Base-by-base conservation (phyloP, 106 monocot species). In the Dioscorea dumetorum region DNA sequence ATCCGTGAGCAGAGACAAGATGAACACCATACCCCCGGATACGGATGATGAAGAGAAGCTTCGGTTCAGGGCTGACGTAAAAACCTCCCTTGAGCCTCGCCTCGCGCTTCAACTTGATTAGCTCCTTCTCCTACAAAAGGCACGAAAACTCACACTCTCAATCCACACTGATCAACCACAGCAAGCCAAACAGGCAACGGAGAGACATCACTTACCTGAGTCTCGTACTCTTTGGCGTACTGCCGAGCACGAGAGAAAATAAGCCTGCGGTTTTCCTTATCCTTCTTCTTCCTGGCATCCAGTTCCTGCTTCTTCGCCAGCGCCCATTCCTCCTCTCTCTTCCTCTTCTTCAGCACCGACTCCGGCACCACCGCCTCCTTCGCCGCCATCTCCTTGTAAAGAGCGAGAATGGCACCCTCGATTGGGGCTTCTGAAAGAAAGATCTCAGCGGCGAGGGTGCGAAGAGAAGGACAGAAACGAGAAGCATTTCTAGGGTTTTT, bases 21-120 rank as follows among this genome's bases (percentile, higher is more conserved):
- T 41, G 0, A 10, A 41, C 3, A 41, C 2, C 10, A 41, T 72
- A 89, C 88, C 88, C 88, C 22, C 88, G 67, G 48, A 89, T 89
- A 5, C 88, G 70, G 51, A 88, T 79, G 67, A 88, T 84, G 68
- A 88, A 88, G 15, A 88, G 52, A 24, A 88, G 79, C 77, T 84
- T 88, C 49, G 78, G 74, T 22, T 88, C 88, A 10, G 84, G 82
- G 66, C 67, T 68, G 18, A 89, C 88, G 61, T 89, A 89, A 64
- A 89, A 89, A 23, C 82, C 84, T 15, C 79, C 88, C 70, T 89
- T 89, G 61, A 84, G 21, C 62, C 78, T 89, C 4, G 88, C 82
- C 62, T 89, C 84, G 0, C 88, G 67, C 74, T 89, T 89, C 62
- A 89, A 67, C n/a, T 57, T 50, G 74, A 85, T 79, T 33, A 88